Evolutionary conservation across 805 yeast genomes (phyloP).

Genomic region (Metschnikowia picachoensis): DNA sequence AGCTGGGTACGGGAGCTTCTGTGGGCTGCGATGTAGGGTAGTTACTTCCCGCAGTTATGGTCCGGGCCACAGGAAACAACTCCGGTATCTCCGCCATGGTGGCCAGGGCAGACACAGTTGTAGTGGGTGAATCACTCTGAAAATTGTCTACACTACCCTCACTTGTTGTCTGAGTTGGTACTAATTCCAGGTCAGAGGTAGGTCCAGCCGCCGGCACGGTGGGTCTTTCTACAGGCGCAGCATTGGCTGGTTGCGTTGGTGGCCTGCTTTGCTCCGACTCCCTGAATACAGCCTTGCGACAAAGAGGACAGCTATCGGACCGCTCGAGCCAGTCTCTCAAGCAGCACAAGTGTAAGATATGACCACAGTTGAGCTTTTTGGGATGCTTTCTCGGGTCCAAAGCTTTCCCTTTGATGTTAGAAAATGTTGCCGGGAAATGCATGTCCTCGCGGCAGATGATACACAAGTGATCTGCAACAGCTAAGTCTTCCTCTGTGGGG

Average conservation of each 20-base stretch:
- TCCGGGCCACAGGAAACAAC: neutral
- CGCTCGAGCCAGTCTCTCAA: constrained; percentile 89
- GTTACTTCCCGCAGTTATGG: neutral
- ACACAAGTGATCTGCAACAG: constrained; percentile 57
- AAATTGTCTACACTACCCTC: neutral
- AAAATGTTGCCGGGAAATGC: constrained; percentile 43
- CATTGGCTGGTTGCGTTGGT: too few relatives aligned
- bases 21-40: neutral
- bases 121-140: neutral
- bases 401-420: constrained; percentile 19
- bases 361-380: constrained; percentile 78
- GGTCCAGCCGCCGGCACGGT: neutral
- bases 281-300: constrained; percentile 63
- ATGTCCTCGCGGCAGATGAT: constrained; percentile 92
- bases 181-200: neutral
- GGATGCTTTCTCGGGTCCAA: constrained; percentile 48
- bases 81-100: neutral
- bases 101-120: neutral
- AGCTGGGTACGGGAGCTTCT: neutral
- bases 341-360: constrained; percentile 85
- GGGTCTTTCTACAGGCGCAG: neutral
- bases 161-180: neutral
- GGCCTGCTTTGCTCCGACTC: neutral
- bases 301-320: constrained; percentile 90
- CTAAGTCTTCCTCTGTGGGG: constrained; percentile 61